Base-by-base conservation (phyloP, 1,139 yeast genomes). In the Suhomyces coccinellae region DNA sequence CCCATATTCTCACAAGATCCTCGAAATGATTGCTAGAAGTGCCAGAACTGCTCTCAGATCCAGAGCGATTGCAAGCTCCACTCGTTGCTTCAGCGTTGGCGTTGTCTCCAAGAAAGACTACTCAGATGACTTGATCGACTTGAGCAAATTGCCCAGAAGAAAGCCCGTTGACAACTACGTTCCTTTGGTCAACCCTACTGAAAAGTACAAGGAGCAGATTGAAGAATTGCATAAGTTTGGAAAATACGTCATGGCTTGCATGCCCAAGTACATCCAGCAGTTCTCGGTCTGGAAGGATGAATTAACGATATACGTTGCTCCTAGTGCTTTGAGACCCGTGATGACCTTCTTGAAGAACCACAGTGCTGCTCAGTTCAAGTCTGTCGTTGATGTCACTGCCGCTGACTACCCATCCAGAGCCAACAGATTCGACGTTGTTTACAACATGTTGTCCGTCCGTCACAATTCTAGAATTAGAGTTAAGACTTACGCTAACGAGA, bases 261-360 rank as follows among this genome's bases (percentile, higher is more conserved):
- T 88, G 69, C 96, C 96, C 43, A 88, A 87, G 66, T 87, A 73
- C 62, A 78, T 88, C 52, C 96, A 88, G 68, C 86, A 85, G 63
- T 88, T 87, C 58, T 77, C 88, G 12, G 96, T 88, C 44, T 88
- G 96, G 96, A 88, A 88, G 67, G 96, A 88, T 63, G 96, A 88
- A 67, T 79, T 88, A 63, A 80, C 87, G 38, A 65, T 88, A 46
- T 85, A 82, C 64, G 80, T 86, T 49, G 87, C 91, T 3, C 96
- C 96, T 40, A 67, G 79, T 22, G 93, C 90, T 3, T 66, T 88
- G 46, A 71, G 82, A 54, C 95, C 91, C 27, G 83, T 83, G 46
- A 68, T 85, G 68, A 67, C 79, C 16, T 88, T 85, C 60, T 75
- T 88, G 64, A 82, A 80, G 60, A 79, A 87, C 64, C 96, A 88